Evolutionary conservation across 2,329 filamentous ascomycete species (phyloP).

Genomic region (Exophiala alcalophila): DNA sequence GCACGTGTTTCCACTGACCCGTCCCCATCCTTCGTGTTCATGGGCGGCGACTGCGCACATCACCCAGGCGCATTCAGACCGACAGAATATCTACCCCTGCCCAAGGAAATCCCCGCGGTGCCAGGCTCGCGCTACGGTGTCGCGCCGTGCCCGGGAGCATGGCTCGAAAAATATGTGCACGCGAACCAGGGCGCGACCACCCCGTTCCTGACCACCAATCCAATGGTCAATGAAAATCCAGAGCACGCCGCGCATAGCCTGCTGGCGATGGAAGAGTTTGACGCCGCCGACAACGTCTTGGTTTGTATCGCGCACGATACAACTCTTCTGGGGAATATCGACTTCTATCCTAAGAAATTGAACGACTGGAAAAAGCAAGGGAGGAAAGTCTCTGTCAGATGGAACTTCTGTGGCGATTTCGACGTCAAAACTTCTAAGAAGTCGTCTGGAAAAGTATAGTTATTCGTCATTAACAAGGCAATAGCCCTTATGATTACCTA

Average conservation of each 20-base stretch:
- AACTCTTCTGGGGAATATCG: conserved; percentile 34
- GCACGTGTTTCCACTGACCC: conserved; percentile 20
- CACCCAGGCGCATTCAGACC: conserved; percentile 38
- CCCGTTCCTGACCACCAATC: conserved; percentile 1
- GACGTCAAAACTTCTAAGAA: conserved; percentile 3
- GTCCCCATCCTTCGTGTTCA: conserved; percentile 18
- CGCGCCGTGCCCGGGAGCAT: conserved; percentile 2
- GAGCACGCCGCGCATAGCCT: conserved; percentile 31
- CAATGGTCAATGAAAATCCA: background rate
- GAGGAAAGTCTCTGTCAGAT: conserved; percentile 25
- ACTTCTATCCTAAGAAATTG: conserved; percentile 36
- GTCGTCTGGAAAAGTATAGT: no score
- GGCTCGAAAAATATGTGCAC: conserved; percentile 5
- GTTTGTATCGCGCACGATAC: conserved; percentile 39
- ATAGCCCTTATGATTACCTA: no score
- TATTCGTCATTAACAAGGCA: no score
- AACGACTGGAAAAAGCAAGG: conserved; percentile 37
- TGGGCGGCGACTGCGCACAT: conserved; percentile 21
- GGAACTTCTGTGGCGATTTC: conserved; percentile 12
- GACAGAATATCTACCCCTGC: conserved; percentile 13
- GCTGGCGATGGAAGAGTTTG: conserved; percentile 36
- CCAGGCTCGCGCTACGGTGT: conserved; percentile 2
- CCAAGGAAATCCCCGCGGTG: conserved; percentile 1
- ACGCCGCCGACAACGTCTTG: conserved; percentile 36
- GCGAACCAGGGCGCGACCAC: conserved; percentile 3